A percentile compares a stretch with the other conserved stretches of the same genome.
Conservation (phyloP, 192 early-diverging fungal species). For the Lunasporangiospora selenospora region DNA sequence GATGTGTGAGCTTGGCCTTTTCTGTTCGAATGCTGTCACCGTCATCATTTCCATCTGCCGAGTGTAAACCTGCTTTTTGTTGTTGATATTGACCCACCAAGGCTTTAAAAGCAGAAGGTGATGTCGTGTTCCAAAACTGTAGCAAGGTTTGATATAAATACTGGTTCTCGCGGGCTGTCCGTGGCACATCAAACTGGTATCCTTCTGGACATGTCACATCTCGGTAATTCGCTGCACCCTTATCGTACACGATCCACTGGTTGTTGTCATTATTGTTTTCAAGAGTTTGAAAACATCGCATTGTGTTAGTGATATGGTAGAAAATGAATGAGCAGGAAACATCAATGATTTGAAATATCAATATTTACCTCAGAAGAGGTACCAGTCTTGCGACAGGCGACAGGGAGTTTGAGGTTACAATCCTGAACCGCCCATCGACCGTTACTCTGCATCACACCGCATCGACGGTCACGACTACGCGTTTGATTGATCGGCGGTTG, state of each 20-base stretch:
- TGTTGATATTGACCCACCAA: background rate
- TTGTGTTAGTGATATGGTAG: too few species aligned
- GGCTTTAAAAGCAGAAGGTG: conserved; percentile 1
- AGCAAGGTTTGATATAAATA: conserved; percentile 5
- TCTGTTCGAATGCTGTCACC: too few species aligned
- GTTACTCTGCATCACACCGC: conserved; percentile 42
- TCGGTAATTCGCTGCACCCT: conserved; percentile 25
- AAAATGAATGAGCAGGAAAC: too few species aligned
- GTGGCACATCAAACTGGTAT: conserved; percentile 36
- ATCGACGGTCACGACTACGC: conserved; percentile 16
- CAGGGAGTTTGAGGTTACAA: conserved; percentile 36
- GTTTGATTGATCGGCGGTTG: conserved; percentile 25
- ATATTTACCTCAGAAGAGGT: conserved; percentile 14
- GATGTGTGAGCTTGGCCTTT: too few species aligned
- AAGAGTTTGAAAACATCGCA: too few species aligned
- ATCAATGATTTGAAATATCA: too few species aligned
- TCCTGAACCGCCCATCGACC: conserved; percentile 40
- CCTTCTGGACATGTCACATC: conserved; percentile 33
- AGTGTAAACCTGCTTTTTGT: too few species aligned
- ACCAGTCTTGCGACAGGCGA: conserved; percentile 30
- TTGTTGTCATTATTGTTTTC: too few species aligned
- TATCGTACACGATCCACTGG: conserved; percentile 41
- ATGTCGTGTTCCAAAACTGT: conserved; percentile 12
- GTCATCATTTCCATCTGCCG: too few species aligned
- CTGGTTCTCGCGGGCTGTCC: conserved; percentile 37